Conservation (phyloP, 1,284 basidiomycete genomes). For the Cerioporus squamosus region DNA sequence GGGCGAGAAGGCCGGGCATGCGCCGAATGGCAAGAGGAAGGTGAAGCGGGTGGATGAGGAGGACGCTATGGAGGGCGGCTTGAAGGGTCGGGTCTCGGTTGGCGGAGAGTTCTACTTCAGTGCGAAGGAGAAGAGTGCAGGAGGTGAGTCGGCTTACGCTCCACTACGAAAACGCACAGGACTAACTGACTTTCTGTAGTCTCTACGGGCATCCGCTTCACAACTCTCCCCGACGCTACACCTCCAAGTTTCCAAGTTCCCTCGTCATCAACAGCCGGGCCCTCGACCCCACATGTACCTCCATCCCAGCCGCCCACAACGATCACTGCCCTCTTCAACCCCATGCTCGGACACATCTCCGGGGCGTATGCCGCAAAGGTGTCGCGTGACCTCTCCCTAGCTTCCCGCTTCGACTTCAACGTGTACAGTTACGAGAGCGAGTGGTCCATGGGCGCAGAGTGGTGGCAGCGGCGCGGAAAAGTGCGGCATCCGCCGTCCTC, state of each 20-base stretch:
- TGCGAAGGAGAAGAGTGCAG: conserved; percentile 90
- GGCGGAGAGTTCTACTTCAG: conserved; percentile 96
- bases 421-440: conserved; percentile 97
- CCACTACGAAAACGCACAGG: neutral
- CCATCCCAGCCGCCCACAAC: conserved; percentile 86
- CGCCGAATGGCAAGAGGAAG: conserved; percentile 22
- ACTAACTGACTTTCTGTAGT: conserved; percentile 50
- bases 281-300: conserved; percentile 35
- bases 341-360: conserved; percentile 94
- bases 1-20: conserved; percentile 29
- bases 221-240: conserved; percentile 82
- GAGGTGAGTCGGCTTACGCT: conserved; percentile 63
- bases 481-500: conserved; percentile 15
- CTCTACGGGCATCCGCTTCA: conserved; percentile 92
- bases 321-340: conserved; percentile 93
- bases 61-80: conserved; percentile 86
- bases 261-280: conserved; percentile 40
- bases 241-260: conserved; percentile 63
- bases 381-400: conserved; percentile 85
- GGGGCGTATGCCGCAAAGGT: conserved; percentile 91
- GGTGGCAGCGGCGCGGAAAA: conserved; percentile 76
- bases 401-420: conserved; percentile 95
- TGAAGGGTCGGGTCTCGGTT: conserved; percentile 88
- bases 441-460: conserved; percentile 93
- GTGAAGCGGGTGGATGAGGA: conserved; percentile 86